Evolutionary conservation across 108 stramenopile genomes (phyloP).

Genomic region (Licmophora abbreviata): DNA sequence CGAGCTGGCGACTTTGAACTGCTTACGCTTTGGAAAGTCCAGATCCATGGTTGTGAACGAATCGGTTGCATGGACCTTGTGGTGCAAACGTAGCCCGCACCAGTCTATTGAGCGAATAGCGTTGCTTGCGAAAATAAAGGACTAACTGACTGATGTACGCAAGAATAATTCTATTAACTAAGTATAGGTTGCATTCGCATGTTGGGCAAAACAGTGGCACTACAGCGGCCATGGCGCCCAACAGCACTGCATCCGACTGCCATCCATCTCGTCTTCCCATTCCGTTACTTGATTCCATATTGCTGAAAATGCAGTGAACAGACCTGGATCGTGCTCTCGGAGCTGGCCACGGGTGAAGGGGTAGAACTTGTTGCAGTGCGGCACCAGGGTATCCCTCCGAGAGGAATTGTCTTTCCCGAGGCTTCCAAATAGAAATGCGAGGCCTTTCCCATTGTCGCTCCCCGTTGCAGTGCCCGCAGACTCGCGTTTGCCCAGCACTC

Average conservation of each 20-base stretch:
- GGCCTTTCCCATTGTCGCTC: not conserved
- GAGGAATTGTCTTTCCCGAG: no score
- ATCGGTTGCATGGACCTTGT: constrained; percentile 8
- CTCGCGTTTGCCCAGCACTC: not conserved
- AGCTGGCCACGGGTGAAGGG: constrained; percentile 80
- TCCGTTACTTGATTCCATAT: constrained; percentile 57
- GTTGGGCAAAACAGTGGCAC: no score
- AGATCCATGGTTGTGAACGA: no score
- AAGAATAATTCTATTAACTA: no score
- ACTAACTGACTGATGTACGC: no score
- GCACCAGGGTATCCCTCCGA: constrained; percentile 10
- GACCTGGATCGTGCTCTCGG: constrained; percentile 45
- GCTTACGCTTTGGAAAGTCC: constrained; percentile 8
- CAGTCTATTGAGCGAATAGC: constrained; percentile 7
- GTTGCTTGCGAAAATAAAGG: no score
- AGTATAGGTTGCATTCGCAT: no score
- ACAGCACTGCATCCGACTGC: no score
- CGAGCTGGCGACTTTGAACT: constrained; percentile 18
- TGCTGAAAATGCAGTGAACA: constrained; percentile 30
- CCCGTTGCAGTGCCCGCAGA: not conserved
- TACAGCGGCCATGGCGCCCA: no score
- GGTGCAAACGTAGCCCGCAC: constrained; percentile 11
- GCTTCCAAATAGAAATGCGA: not conserved
- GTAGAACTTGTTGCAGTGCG: constrained; percentile 81
- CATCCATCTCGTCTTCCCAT: constrained; percentile 43